Percentiles rank a stretch among this genome's conserved stretches.
Conservation (phyloP, 495 filamentous ascomycete genomes). For the Hypoxylon trugodes region DNA sequence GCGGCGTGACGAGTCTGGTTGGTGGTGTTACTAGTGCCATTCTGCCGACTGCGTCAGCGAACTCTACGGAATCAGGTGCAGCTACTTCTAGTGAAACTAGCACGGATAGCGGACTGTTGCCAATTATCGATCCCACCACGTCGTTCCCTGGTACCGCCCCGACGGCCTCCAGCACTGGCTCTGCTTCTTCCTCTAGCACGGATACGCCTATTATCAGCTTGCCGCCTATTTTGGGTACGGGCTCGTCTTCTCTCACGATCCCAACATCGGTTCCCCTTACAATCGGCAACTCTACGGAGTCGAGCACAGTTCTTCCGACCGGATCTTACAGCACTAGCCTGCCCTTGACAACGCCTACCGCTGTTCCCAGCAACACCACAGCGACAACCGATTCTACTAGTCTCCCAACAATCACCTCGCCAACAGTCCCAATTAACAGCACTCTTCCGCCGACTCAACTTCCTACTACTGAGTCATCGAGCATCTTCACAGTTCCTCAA, state of each 20-base stretch:
- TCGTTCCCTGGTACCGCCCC: slow-evolving; percentile 38
- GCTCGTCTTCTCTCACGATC: slow-evolving; percentile 10
- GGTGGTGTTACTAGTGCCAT: slow-evolving; percentile 35
- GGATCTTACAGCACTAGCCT: slow-evolving; percentile 18
- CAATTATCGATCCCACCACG: slow-evolving; percentile 20
- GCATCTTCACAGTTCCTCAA: slow-evolving; percentile 20
- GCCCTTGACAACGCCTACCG: not conserved
- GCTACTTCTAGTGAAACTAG: slow-evolving; percentile 1
- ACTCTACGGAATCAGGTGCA: slow-evolving; percentile 19
- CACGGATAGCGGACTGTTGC: slow-evolving; percentile 14
- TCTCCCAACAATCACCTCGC: slow-evolving; percentile 14
- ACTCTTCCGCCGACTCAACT: slow-evolving; percentile 27
- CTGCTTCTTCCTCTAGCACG: slow-evolving; percentile 16
- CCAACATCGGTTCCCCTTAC: slow-evolving; percentile 6
- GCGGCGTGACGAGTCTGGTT: slow-evolving; percentile 26
- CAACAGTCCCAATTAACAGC: slow-evolving; percentile 28
- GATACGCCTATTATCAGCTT: slow-evolving; percentile 10
- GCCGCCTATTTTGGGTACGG: slow-evolving; percentile 24
- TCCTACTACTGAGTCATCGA: slow-evolving; percentile 24
- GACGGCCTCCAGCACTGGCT: slow-evolving; percentile 4
- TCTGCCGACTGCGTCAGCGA: slow-evolving; percentile 21
- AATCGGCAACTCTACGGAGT: slow-evolving; percentile 33
- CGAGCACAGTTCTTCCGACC: slow-evolving; percentile 6
- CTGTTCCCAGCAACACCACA: slow-evolving; percentile 17
- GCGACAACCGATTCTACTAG: slow-evolving; percentile 25